A percentile compares a stretch with the other conserved stretches of the same genome.
These are phyloP conservation scores for Zymoseptoria ardabiliae DNA, from an alignment of 2,329 filamentous ascomycete species.

Conservation along the genomic window DNA sequence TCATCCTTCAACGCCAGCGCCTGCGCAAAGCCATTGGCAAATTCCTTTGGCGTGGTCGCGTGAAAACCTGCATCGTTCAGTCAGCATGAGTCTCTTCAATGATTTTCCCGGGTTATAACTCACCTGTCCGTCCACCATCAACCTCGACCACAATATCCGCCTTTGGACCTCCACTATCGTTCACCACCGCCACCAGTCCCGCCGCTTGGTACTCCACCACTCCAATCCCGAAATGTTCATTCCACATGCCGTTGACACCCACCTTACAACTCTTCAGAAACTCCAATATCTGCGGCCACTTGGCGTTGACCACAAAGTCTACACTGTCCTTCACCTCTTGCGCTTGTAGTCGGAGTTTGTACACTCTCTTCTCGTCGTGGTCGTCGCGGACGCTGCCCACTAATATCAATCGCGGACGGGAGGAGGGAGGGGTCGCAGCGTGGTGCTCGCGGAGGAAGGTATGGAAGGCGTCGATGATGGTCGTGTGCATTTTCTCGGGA, in stretches of 20 bases:
- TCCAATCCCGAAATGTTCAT: constrained; percentile 97
- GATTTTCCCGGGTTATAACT: too few species aligned
- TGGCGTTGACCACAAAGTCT: constrained; percentile 81
- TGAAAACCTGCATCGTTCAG: constrained; percentile 61
- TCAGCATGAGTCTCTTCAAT: constrained; percentile 8
- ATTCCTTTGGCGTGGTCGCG: constrained; percentile 69
- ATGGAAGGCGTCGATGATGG: constrained; percentile 79
- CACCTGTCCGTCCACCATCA: constrained; percentile 71
- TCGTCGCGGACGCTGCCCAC: constrained; percentile 89
- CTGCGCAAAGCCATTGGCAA: constrained; percentile 70
- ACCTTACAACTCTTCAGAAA: constrained; percentile 71
- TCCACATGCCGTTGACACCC: constrained; percentile 98
- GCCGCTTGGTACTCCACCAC: constrained; percentile 98
- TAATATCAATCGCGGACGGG: constrained; percentile 62
- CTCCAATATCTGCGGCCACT: constrained; percentile 78
- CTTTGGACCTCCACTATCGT: constrained; percentile 87
- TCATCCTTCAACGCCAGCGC: constrained; percentile 58
- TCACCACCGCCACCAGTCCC: constrained; percentile 85
- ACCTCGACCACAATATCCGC: constrained; percentile 82
- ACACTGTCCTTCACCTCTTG: constrained; percentile 79
- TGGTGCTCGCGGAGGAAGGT: constrained; percentile 57
- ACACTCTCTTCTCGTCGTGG: constrained; percentile 72
- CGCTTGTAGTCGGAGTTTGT: constrained; percentile 76
- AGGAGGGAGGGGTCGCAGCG: constrained; percentile 26
- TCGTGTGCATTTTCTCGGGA: constrained; percentile 89